Base-by-base conservation (phyloP, 2,329 filamentous ascomycete species). In the Sphaerulina populicola region DNA sequence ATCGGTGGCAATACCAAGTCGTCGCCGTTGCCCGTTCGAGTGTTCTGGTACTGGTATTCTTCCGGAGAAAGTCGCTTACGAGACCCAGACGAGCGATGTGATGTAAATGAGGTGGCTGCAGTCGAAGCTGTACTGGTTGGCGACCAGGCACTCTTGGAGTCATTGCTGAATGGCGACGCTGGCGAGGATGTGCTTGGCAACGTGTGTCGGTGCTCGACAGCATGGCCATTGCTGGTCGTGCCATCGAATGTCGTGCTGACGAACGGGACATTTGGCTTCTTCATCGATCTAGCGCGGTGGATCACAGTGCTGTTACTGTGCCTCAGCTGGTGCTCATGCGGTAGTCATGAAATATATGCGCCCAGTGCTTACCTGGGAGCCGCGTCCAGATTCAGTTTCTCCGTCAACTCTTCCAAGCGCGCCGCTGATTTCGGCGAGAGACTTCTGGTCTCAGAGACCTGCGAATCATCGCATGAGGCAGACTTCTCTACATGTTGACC, bases 41-140 rank as follows among this genome's bases (percentile, higher is more conserved):
- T 62, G 51, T 53, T 61, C 27, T 47, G 14, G 10, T 53, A 51
- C 7, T 61, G 61, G 31, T 51, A 57, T 18, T 64, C 65, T 45
- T 64, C 61, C 6, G 60, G 61, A 27, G 58, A 58, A 9, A 50
- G 53, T n/a, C 55, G 59, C 40, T 62, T 65, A 18, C 49, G 55
- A 15, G 60, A 59, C 27, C 56, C 59, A 7, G 60, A 61, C 31
- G 49, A 60, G 43, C 56, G 60, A 6, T 59, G 63, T 6, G 64
- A 65, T 1, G 57, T 58, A 27, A 64, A 58, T 2, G 66, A 68
- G 1, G 66, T 69, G 14, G 64, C 62, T 21, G 58, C 60, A 6
- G 66, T 69, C 6, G 66, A 69, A 23, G 59, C 55, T 36, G 57
- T 59, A 47, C 64, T 64, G 29, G 52, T 49, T n/a, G 62, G 64